Percentiles rank a stretch among this genome's conserved stretches.
These are phyloP conservation scores for Condylostoma magnum DNA, from an alignment of 169 alveolate species.

Conservation along the genomic window DNA sequence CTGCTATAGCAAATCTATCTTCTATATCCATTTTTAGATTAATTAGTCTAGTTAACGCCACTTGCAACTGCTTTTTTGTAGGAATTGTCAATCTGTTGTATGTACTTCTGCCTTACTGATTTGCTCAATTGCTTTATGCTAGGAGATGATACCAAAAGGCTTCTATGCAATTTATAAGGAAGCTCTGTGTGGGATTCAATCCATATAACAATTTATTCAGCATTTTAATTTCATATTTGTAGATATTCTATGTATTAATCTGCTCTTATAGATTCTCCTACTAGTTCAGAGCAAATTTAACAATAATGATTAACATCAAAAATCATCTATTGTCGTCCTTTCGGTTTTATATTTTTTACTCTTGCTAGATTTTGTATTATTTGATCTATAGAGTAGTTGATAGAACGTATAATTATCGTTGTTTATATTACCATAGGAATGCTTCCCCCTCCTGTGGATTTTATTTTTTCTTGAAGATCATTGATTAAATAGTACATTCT, in stretches of 20 bases:
- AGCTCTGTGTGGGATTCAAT: background rate
- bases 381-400: background rate
- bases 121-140: background rate
- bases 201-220: slow-evolving; percentile 13
- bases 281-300: background rate
- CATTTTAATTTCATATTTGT: background rate
- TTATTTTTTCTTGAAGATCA: background rate
- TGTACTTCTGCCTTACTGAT: background rate
- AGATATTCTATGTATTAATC: background rate
- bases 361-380: background rate
- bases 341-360: background rate
- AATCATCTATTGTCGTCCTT: slow-evolving; percentile 23
- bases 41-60: no score
- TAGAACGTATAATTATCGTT: background rate
- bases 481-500: slow-evolving; percentile 3
- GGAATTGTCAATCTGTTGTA: background rate
- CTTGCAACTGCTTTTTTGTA: background rate
- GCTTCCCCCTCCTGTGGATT: slow-evolving; percentile 11
- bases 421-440: background rate
- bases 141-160: background rate
- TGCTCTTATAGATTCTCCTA: background rate
- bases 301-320: background rate
- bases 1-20: no score
- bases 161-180: background rate
- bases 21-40: no score